Evolutionary conservation across 805 yeast genomes (phyloP).

Genomic region (Zygosaccharomyces gambellarensis): DNA sequence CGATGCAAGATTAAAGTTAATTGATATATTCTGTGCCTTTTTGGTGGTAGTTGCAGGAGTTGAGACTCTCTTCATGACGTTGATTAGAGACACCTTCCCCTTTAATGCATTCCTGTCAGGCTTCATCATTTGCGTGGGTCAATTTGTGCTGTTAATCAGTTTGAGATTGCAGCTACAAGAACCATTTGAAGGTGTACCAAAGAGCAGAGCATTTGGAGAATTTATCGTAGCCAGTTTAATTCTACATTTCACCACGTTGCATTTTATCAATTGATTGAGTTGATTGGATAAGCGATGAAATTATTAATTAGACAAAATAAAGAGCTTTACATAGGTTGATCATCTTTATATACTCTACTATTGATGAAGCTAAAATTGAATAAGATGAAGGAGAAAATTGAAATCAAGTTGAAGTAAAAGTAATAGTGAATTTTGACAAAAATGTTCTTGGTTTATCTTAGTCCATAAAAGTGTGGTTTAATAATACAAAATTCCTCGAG

Average conservation of each 20-base stretch:
- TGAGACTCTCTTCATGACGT: slow-evolving; percentile 71
- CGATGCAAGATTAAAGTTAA: slow-evolving; percentile 50
- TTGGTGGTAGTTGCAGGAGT: slow-evolving; percentile 68
- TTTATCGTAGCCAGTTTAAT: slow-evolving; percentile 81
- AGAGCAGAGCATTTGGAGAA: slow-evolving; percentile 77
- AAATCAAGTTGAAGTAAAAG: neutral
- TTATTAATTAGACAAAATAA: slow-evolving; percentile 2
- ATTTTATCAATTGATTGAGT: slow-evolving; percentile 68
- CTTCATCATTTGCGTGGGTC: slow-evolving; percentile 87
- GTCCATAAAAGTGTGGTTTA: neutral
- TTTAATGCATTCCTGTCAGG: slow-evolving; percentile 97
- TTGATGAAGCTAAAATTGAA: neutral
- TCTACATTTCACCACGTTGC: slow-evolving; percentile 82
- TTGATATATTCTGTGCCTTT: slow-evolving; percentile 73
- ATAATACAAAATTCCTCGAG: neutral
- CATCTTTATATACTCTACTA: neutral
- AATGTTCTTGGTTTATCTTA: neutral
- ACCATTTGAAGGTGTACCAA: slow-evolving; percentile 42
- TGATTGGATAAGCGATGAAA: neutral
- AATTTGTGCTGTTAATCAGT: slow-evolving; percentile 82
- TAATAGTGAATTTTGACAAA: neutral
- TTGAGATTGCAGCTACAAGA: slow-evolving; percentile 67
- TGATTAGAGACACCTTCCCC: slow-evolving; percentile 82
- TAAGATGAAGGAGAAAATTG: neutral
- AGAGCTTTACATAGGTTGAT: slow-evolving; percentile 3